Conservation (phyloP, 176 grass and related monocot species). For the Carex parvula region DNA sequence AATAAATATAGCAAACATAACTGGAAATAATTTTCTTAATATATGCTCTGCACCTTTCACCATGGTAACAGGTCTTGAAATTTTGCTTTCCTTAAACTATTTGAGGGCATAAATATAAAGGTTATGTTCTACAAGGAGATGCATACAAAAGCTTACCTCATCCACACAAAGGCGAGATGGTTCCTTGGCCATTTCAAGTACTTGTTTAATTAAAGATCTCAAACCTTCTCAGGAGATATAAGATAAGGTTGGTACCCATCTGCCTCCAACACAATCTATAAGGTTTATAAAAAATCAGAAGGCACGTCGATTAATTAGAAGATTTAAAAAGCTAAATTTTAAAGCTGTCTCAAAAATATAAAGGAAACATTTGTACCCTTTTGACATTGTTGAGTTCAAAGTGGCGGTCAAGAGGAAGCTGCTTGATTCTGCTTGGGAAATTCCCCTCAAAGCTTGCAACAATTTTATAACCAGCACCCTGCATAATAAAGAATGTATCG, state of each 20-base stretch:
- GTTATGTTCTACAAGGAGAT: background rate
- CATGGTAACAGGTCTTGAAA: slow-evolving; percentile 1
- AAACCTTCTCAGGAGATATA: slow-evolving; percentile 93
- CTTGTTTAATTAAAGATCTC: slow-evolving; percentile 91
- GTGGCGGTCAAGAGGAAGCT: slow-evolving; percentile 79
- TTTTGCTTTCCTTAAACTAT: background rate
- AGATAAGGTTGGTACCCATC: slow-evolving; percentile 96
- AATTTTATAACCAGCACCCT: slow-evolving; percentile 92
- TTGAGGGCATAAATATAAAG: background rate
- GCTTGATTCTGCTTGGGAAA: slow-evolving; percentile 88
- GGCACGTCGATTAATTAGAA: background rate
- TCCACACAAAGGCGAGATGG: slow-evolving; percentile 88
- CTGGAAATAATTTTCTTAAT: background rate
- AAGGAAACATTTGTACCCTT: slow-evolving; percentile 49
- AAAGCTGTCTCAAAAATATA: background rate
- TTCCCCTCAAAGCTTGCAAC: slow-evolving; percentile 95
- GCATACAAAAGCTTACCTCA: slow-evolving; percentile 46
- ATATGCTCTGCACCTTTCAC: background rate
- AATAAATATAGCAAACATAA: slow-evolving; percentile 3
- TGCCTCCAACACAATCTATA: slow-evolving; percentile 92
- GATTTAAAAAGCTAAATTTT: background rate
- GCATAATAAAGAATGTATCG: background rate
- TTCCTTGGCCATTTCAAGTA: slow-evolving; percentile 91
- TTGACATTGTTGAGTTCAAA: slow-evolving; percentile 92
- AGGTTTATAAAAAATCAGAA: slow-evolving; percentile 22